Evolutionary conservation across 192 early-diverging fungal genomes (phyloP).

Genomic region (Coemansia pectinata): DNA sequence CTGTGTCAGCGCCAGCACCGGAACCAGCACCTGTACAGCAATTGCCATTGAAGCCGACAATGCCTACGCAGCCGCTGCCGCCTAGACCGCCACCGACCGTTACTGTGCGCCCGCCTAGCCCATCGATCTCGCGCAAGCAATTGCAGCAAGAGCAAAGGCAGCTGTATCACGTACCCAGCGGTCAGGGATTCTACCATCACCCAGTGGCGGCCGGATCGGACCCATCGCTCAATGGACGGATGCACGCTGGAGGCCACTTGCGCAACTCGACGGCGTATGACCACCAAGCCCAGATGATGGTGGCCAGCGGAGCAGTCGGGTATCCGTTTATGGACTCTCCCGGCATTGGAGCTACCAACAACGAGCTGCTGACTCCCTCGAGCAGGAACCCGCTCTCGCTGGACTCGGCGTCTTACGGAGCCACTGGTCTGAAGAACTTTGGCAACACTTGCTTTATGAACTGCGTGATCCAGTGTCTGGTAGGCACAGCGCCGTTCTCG

Average conservation of each 20-base stretch:
- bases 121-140: neutral
- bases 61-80: constrained; percentile 4
- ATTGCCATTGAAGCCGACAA: neutral
- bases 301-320: neutral
- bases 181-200: constrained; percentile 32
- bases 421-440: constrained; percentile 74
- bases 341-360: neutral
- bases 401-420: constrained; percentile 60
- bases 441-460: constrained; percentile 91
- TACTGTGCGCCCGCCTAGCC: neutral
- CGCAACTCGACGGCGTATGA: constrained; percentile 31
- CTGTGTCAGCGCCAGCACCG: constrained; percentile 3
- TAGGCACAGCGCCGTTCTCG: constrained; percentile 67
- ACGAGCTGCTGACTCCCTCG: neutral
- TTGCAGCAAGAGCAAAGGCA: constrained; percentile 18
- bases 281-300: constrained; percentile 7
- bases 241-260: constrained; percentile 42
- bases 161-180: constrained; percentile 6
- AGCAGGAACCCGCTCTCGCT: constrained; percentile 6
- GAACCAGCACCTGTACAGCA: constrained; percentile 5
- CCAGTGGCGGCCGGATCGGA: constrained; percentile 43
- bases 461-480: constrained; percentile 77
- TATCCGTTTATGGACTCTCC: neutral
- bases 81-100: constrained; percentile 5
- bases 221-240: constrained; percentile 46